Percentiles rank a stretch among this genome's conserved stretches.
These are phyloP conservation scores for Aureobasidium sp. DNA, from an alignment of 2,329 filamentous ascomycete species.

Conservation along the genomic window DNA sequence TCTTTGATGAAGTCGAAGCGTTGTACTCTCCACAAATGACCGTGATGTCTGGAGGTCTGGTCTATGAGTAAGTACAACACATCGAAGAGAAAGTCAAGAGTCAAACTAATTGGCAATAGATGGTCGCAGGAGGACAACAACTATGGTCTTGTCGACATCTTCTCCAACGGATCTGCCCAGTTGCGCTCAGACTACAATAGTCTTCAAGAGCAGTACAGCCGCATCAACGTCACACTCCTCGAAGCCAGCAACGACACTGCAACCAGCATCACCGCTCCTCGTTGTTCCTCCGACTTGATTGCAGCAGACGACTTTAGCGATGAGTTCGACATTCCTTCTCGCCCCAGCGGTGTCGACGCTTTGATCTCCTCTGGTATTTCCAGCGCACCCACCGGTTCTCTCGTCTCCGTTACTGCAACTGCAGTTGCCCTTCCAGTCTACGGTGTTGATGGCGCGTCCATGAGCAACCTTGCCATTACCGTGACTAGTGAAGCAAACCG, in stretches of 20 bases:
- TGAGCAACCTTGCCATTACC: constrained; percentile 56
- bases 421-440: constrained; percentile 51
- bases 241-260: constrained; percentile 53
- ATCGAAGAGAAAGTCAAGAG: no score
- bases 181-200: constrained; percentile 50
- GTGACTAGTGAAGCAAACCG: constrained; percentile 46
- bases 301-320: constrained; percentile 57
- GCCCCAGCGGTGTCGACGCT: constrained; percentile 58
- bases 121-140: constrained; percentile 62
- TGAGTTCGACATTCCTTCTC: constrained; percentile 68
- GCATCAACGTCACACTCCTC: constrained; percentile 62
- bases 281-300: constrained; percentile 61
- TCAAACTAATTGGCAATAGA: constrained; percentile 10
- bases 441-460: constrained; percentile 44
- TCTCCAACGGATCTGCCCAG: constrained; percentile 33
- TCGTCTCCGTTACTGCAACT: constrained; percentile 52
- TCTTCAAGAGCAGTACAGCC: constrained; percentile 65
- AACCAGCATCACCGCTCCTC: constrained; percentile 48
- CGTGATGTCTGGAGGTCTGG: constrained; percentile 67
- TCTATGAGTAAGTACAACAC: constrained; percentile 54
- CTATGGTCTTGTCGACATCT: constrained; percentile 41
- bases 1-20: constrained; percentile 66
- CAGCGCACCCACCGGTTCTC: constrained; percentile 46
- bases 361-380: constrained; percentile 71
- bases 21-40: constrained; percentile 68